phyloP scores from a whole-genome alignment of 2,329 filamentous ascomycete species.

The Tolypocladium album region DNA sequence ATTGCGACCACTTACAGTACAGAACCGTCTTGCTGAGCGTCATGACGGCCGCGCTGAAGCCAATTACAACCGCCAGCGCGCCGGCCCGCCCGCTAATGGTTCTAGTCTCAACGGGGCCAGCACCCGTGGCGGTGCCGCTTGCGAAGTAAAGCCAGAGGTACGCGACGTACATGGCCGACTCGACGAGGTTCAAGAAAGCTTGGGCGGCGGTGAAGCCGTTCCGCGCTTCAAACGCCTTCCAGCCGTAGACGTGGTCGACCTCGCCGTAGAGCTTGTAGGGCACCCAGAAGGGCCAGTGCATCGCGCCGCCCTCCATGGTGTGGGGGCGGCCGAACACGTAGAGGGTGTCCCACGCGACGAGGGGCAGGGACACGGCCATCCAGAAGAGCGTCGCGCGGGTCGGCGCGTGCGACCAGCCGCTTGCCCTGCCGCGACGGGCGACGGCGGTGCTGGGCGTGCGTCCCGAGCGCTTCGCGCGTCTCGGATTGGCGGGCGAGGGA shows the following conservation, averaged over 20 bases:
- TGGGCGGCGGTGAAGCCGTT: constrained; percentile 75
- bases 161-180: constrained; percentile 52
- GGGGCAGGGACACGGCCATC: constrained; percentile 63
- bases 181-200: constrained; percentile 55
- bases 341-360: constrained; percentile 70
- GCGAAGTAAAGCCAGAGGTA: constrained; percentile 35
- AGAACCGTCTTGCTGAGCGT: constrained; percentile 51
- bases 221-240: constrained; percentile 53
- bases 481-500: constrained; percentile 7
- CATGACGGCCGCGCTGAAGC: constrained; percentile 46
- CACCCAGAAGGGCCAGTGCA: constrained; percentile 62
- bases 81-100: constrained; percentile 30
- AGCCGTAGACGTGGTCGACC: constrained; percentile 75
- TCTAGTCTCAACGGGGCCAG: constrained; percentile 14
- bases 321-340: constrained; percentile 74
- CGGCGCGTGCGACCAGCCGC: constrained; percentile 34
- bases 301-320: constrained; percentile 66
- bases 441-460: constrained; percentile 6
- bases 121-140: constrained; percentile 5
- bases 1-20: constrained; percentile 36
- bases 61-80: constrained; percentile 34
- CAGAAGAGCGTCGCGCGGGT: constrained; percentile 46
- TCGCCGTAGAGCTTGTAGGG: constrained; percentile 74
- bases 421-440: not conserved
- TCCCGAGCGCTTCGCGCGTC: not conserved